A percentile compares a stretch with the other conserved stretches of the same genome.
These are phyloP conservation scores for Starmerella ratchasimensis DNA, from an alignment of 805 yeast species.

Conservation along the genomic window DNA sequence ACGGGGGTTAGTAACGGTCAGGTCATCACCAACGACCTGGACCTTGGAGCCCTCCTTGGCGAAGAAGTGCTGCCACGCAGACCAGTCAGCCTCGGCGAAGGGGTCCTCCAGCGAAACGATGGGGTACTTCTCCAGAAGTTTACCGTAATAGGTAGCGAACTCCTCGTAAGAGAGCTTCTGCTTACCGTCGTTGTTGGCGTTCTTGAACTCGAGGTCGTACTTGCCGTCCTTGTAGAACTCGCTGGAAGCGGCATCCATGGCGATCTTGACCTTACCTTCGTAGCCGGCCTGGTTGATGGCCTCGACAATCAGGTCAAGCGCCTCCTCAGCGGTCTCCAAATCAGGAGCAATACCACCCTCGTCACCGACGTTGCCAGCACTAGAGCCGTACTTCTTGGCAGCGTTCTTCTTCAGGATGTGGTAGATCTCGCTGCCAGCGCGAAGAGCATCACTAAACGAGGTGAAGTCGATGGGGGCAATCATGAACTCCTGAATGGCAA, in stretches of 20 bases:
- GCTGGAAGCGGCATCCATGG: conserved; percentile 92
- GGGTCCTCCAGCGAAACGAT: conserved; percentile 98
- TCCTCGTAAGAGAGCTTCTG: conserved; percentile 84
- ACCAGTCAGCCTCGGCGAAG: conserved; percentile 99
- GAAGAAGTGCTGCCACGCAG: conserved; percentile 86
- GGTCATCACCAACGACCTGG: conserved; percentile 96
- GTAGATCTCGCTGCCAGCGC: conserved; percentile 97
- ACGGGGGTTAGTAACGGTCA: conserved; percentile 94
- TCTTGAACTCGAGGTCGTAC: conserved; percentile 97
- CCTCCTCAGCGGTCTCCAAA: conserved; percentile 89
- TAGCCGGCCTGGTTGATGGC: conserved; percentile 93
- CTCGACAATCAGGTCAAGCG: conserved; percentile 79
- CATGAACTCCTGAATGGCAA: conserved; percentile 99
- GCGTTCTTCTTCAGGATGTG: conserved; percentile 87
- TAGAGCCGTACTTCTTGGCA: conserved; percentile 89
- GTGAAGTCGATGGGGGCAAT: conserved; percentile 89
- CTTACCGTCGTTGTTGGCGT: conserved; percentile 79
- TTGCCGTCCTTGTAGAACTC: conserved; percentile 95
- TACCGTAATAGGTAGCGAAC: conserved; percentile 71
- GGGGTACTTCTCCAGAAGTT: conserved; percentile 81
- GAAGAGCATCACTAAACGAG: conserved; percentile 85
- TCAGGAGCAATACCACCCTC: conserved; percentile 99
- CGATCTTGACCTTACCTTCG: conserved; percentile 83
- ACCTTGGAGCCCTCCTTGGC: conserved; percentile 35
- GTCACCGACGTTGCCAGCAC: conserved; percentile 99